Base-by-base conservation (phyloP, 2,329 filamentous ascomycete species). In the Dactylellina cionopaga region DNA sequence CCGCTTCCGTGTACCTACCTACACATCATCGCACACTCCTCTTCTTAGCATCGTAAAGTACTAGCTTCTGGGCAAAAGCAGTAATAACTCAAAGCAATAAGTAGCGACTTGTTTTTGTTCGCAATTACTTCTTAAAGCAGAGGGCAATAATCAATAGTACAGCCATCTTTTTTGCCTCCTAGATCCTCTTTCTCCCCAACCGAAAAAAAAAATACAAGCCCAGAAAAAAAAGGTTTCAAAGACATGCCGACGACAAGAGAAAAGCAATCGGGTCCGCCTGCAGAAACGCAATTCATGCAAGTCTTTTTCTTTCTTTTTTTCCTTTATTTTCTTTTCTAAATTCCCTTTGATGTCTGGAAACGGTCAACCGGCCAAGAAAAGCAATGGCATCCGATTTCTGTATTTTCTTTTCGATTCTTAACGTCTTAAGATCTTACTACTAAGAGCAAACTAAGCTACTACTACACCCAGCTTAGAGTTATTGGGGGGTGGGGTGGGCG, bases 251-350 rank as follows among this genome's bases (percentile, higher is more conserved):
- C 22, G n/a, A 41, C 10, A n/a, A 19, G 4, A 6, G 3, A 43
- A 5, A 25, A 24, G 27, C 33, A 39, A 69, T 70, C 65, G 65
- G 65, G 37, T 70, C 65, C 49, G 65, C 55, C 65, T 70, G 56
- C 55, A 70, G 55, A 55, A 46, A 46, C 44, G 43, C 49, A 35
- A 63, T 55, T n/a, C 25, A 55, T 70, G 65, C 65, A 70, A 55
- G 54, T 52, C 41, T 54, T 59, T 15, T 39, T 24, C 11, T 13
- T 35, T 44, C n/a, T 3, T 44, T 44, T 2, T 44, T 44, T 44
- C 19, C 24, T 39, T 13, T 35, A 13, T 13, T 35, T 35, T 6
- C 31, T 35, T 13, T 13, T 27, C 37, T 19, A n/a, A n/a, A n/a
- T n/a, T n/a, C n/a, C n/a, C n/a, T n/a, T n/a, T n/a, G n/a, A n/a